Base-by-base conservation (phyloP, 768 basidiomycete genomes). In the Chalciporus sphaerocephalus region DNA sequence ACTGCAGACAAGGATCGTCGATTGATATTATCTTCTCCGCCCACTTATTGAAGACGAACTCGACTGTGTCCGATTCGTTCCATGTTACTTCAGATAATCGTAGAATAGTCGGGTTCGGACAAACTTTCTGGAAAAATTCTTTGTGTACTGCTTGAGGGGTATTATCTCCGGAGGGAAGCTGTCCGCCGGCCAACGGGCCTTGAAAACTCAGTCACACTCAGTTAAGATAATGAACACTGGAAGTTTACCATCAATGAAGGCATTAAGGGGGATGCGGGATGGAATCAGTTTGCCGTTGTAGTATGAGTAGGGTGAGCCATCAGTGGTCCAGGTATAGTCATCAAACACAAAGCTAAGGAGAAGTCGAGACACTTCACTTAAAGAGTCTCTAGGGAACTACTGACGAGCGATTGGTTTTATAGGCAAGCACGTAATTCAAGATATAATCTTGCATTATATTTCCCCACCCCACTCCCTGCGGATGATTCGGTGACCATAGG, bases 401-500 rank as follows among this genome's bases (percentile, higher is more conserved):
- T 40, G 41, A 71, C 68, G 67, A 57, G 44, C 70, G 60, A 34
- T 66, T 61, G 7, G 61, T 54, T 0, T 52, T 54, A 27, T 66
- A 62, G 13, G 68, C 62, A 6, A 71, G 55, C n/a, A 67, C 57
- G 32, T 65, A 59, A 9, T 53, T 63, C 40, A 70, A 38, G 13
- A 69, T 53, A 13, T 65, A 48, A 47, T 71, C 70, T 47, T 71
- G 69, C 69, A 70, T 64, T 23, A 61, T 56, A 37, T 72, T 70
- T 27, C 67, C 66, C 62, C 62, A 70, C 13, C 69, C 70, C 23
- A 60, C 57, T 28, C 48, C 20, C 32, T 30, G 39, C 38, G 64
- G 69, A 51, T 79, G 75, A 46, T 75, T 76, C 16, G 73, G 69
- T 16, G 74, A 61, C 62, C 67, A 78, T 3, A 80, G 41, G 45